Conservation (phyloP, 306 rosid genomes). For the Dalbergia cochinchinensis region DNA sequence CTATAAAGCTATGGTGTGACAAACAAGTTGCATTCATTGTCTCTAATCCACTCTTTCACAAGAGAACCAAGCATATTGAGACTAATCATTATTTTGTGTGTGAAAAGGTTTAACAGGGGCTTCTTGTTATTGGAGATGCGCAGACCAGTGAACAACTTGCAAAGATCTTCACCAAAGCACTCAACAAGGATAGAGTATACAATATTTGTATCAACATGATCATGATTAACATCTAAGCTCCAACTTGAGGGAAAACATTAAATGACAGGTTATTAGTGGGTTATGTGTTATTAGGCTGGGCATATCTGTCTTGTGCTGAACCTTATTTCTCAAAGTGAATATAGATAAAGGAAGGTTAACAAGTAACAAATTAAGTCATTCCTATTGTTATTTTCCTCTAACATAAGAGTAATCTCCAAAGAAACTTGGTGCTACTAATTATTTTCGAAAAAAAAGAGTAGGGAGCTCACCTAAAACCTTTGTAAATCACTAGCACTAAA, state of each 20-base stretch:
- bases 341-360: constrained; percentile 13
- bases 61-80: neutral
- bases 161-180: neutral
- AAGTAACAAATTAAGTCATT: neutral
- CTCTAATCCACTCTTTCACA: neutral
- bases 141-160: neutral
- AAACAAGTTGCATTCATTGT: neutral
- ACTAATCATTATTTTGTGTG: neutral
- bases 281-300: constrained; percentile 21
- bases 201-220: neutral
- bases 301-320: constrained; percentile 7
- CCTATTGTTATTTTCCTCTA: neutral
- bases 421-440: neutral
- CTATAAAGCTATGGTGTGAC: neutral
- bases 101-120: neutral
- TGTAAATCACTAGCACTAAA: too few relatives aligned
- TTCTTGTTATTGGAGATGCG: neutral
- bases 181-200: neutral
- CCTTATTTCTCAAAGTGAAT: constrained; percentile 25
- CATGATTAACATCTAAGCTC: constrained; percentile 1
- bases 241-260: neutral
- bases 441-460: too few relatives aligned
- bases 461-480: too few relatives aligned
- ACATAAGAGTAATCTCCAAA: neutral
- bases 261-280: neutral